A percentile compares a stretch with the other conserved stretches of the same genome.
Evolutionary conservation across 768 basidiomycete genomes (phyloP).

Genomic region (Mycena leptocephala): DNA sequence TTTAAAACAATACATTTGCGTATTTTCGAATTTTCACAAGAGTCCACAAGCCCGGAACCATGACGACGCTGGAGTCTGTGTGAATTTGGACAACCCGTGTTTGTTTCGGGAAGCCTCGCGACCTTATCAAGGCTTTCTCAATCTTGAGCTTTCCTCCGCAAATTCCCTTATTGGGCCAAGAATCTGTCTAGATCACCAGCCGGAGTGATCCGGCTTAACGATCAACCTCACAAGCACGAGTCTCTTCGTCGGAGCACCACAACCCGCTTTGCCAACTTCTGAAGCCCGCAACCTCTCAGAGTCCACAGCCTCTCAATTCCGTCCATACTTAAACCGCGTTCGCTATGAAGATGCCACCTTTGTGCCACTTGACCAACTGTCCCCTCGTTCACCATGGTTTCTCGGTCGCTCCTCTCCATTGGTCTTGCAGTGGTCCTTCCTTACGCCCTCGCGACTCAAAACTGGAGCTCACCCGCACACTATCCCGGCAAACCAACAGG

Average conservation of each 20-base stretch:
- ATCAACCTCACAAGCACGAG: background rate
- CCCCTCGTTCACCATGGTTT: background rate
- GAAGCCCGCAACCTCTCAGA: too few species aligned
- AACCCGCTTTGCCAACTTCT: background rate
- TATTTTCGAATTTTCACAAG: background rate
- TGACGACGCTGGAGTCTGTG: background rate
- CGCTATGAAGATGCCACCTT: background rate
- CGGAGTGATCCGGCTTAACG: background rate
- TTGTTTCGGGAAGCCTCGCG: background rate
- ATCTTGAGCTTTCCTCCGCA: background rate
- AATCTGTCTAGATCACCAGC: background rate
- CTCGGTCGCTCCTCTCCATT: conserved; percentile 14
- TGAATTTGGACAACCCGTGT: background rate
- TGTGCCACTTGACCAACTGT: background rate
- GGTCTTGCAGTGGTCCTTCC: conserved; percentile 1
- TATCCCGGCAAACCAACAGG: conserved; percentile 60
- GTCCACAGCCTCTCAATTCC: background rate
- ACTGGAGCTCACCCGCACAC: conserved; percentile 49
- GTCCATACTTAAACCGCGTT: background rate
- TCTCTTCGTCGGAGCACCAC: background rate
- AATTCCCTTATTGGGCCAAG: background rate
- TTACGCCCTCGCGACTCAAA: conserved; percentile 43
- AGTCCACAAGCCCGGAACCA: background rate
- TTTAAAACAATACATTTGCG: background rate
- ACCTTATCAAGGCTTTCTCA: background rate